Evolutionary conservation across 2,329 filamentous ascomycete species (phyloP).

Genomic region (Diaporthe velutina): DNA sequence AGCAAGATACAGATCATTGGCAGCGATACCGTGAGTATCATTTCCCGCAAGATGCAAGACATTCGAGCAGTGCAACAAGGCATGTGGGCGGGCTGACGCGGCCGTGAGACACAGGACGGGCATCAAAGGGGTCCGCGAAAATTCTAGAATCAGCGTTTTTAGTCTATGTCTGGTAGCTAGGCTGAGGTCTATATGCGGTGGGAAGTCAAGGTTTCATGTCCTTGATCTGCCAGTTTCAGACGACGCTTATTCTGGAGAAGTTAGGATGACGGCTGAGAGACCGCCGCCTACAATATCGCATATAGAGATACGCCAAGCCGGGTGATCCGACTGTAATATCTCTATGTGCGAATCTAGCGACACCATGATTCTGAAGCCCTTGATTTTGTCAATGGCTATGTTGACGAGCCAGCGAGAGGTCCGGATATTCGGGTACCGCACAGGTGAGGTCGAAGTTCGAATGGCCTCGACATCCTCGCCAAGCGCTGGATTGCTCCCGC

Average conservation of each 20-base stretch:
- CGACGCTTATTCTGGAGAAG: background rate
- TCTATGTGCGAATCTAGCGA: background rate
- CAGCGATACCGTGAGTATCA: background rate
- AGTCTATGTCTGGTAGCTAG: background rate
- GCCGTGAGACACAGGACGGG: slow-evolving; percentile 13
- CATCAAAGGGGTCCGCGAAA: background rate
- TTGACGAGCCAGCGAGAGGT: background rate
- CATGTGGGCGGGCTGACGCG: slow-evolving; percentile 18
- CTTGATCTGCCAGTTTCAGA: slow-evolving; percentile 11
- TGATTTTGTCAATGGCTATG: background rate
- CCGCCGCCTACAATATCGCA: background rate
- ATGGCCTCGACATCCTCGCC: background rate
- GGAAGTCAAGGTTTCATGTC: slow-evolving; percentile 4
- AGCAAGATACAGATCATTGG: background rate
- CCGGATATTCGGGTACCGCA: background rate
- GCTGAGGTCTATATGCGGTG: background rate
- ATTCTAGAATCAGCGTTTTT: background rate
- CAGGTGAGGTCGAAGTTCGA: background rate
- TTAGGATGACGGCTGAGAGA: background rate
- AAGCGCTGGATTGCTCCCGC: background rate
- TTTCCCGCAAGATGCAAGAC: background rate
- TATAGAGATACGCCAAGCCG: background rate
- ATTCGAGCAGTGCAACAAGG: background rate
- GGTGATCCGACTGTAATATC: background rate
- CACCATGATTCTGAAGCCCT: background rate